Evolutionary conservation across 306 rosid genomes (phyloP).

Genomic region (Trichosanthes truncata): DNA sequence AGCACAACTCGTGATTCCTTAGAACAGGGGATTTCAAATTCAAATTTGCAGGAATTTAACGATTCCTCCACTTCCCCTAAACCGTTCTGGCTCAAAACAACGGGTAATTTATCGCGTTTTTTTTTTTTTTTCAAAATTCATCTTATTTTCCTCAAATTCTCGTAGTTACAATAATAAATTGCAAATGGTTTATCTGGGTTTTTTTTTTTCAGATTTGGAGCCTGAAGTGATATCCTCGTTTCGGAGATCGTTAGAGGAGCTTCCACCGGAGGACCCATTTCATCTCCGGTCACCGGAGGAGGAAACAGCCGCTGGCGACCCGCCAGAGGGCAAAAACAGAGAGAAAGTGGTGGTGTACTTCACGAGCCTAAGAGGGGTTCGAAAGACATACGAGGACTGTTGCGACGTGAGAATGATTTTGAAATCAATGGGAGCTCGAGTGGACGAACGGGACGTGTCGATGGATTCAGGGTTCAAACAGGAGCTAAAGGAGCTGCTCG

Average conservation of each 20-base stretch:
- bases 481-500: conserved; percentile 56
- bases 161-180: background rate
- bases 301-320: background rate
- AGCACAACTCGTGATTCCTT: conserved; percentile 5
- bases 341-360: conserved; percentile 62
- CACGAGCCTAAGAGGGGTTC: conserved; percentile 70
- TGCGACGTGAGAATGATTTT: conserved; percentile 58
- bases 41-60: conserved; percentile 16
- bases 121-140: background rate
- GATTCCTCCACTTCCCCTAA: conserved; percentile 12
- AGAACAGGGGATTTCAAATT: conserved; percentile 24
- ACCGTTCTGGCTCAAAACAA: conserved; percentile 38
- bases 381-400: conserved; percentile 91
- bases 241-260: conserved; percentile 32
- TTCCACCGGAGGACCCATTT: conserved; percentile 10
- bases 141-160: background rate
- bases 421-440: conserved; percentile 43
- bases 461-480: conserved; percentile 87
- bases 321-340: background rate
- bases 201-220: conserved; percentile 38
- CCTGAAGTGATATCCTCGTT: conserved; percentile 39
- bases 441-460: conserved; percentile 84
- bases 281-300: background rate
- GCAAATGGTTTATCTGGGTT: background rate
- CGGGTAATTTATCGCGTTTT: background rate